Evolutionary conservation across 345 rosid genomes (phyloP).

Genomic region (Erysimum cheiranthoides): DNA sequence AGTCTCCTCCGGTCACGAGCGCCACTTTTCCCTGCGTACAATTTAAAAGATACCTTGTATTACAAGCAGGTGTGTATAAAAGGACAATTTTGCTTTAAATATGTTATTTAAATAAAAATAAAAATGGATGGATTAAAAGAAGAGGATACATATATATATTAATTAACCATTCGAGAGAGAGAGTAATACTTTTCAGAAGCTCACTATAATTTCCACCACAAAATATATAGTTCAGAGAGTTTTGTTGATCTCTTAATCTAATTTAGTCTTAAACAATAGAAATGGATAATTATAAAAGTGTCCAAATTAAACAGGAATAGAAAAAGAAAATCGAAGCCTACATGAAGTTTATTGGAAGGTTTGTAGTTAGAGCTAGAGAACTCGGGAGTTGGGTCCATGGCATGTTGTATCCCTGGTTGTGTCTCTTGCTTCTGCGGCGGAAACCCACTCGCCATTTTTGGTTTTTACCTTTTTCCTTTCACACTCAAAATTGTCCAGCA

Average conservation of each 20-base stretch:
- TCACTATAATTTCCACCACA: background rate
- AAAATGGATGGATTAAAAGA: too few relatives aligned
- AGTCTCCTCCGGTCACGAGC: conserved; percentile 79
- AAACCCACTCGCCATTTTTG: conserved; percentile 69
- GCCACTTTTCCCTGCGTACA: conserved; percentile 74
- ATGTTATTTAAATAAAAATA: background rate
- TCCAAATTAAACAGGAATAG: background rate
- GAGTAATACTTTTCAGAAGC: too few relatives aligned
- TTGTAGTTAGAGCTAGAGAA: conserved; percentile 54
- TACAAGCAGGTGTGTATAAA: background rate
- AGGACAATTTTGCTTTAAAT: background rate
- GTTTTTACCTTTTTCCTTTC: conserved; percentile 29
- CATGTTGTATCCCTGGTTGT: conserved; percentile 76
- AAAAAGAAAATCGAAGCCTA: conserved; percentile 2
- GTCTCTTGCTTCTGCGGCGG: conserved; percentile 71
- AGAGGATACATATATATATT: too few relatives aligned
- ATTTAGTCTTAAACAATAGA: background rate
- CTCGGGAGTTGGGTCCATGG: conserved; percentile 71
- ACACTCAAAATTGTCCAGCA: conserved; percentile 28
- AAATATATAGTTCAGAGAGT: too few relatives aligned
- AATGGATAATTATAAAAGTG: background rate
- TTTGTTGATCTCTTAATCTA: background rate
- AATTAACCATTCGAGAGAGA: too few relatives aligned
- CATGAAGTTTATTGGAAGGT: conserved; percentile 72
- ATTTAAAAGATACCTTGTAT: conserved; percentile 1